Evolutionary conservation across 2,329 filamentous ascomycete species (phyloP), one percentile per base, ranked within the genome.

Genomic region (Rhynchosporium graminicola): DNA sequence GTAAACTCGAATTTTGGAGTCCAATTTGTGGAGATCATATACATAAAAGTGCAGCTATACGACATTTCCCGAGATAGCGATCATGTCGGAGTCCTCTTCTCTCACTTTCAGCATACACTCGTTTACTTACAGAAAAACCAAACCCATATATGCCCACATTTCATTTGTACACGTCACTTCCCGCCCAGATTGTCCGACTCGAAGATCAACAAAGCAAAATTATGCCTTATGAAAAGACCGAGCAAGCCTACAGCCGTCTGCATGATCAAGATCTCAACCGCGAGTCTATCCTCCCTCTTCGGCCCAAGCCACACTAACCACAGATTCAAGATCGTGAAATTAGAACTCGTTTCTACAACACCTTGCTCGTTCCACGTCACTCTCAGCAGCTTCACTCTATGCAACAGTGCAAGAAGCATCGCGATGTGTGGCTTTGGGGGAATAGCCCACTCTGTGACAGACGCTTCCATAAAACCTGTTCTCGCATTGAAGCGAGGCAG

Each of bases 291-390:
- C 76, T 99, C 95, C 65, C 90, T 85, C 81, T 96, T 84, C 2
- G 95, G 93, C 0, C 95, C 95, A 74, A 93, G 88, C 91, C 92
- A 96, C 57, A 98, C 91, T 65, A 99, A 80, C 94, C 94, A 99
- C 61, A 99, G 82, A 74, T 99, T 99, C 68, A 99, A 81, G 54
- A 99, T 84, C 8, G 95, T 99, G 66, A 99, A 83, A 76, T 99
- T 99, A 67, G 87, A 92, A 26, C 88, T 94, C 76, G 95, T 89
- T 29, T 86, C 79, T 70, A 98, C 89, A 68, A 82, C 78, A 8
- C 90, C 91, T 60, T 87, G 78, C 42, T 86, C 80, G 72, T 94
- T 87, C 57, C 81, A 83, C 63, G 81, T 85, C 47, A 97, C 78
- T 52, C 85, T 82, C 60, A 97, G 75, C 57, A 98, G 79, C 65